These are phyloP conservation scores for Jatropha podagrica DNA, from an alignment of 441 rosid species.

Conservation along the genomic window DNA sequence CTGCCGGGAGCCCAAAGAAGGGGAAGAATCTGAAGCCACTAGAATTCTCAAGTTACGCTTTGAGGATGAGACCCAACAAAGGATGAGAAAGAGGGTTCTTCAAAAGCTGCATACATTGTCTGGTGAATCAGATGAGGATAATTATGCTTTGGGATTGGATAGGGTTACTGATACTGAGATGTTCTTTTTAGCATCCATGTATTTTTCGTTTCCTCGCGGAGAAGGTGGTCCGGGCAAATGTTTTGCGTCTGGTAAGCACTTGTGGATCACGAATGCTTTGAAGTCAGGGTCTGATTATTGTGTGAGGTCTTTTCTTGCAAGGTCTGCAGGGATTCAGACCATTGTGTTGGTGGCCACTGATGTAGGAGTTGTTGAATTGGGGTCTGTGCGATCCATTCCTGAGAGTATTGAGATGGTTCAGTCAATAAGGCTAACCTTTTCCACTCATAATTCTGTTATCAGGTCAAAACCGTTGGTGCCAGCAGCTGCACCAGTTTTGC, in stretches of 20 bases:
- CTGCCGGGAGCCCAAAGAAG: constrained; percentile 78
- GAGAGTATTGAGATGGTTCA: constrained; percentile 61
- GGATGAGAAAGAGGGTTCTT: constrained; percentile 79
- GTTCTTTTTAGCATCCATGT: constrained; percentile 95
- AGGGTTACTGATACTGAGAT: constrained; percentile 92
- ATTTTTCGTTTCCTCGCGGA: constrained; percentile 81
- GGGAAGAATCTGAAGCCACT: constrained; percentile 60
- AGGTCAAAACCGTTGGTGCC: constrained; percentile 36
- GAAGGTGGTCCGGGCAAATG: constrained; percentile 92
- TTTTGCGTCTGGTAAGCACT: constrained; percentile 67
- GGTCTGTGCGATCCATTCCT: constrained; percentile 73
- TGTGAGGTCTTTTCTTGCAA: constrained; percentile 79
- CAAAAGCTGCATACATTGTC: constrained; percentile 75
- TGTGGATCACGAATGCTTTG: constrained; percentile 63
- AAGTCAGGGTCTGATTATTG: constrained; percentile 61
- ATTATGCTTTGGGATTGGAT: constrained; percentile 76
- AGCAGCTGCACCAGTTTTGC: constrained; percentile 21
- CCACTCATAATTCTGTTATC: constrained; percentile 33
- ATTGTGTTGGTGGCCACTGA: constrained; percentile 83
- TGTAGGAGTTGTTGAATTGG: constrained; percentile 85
- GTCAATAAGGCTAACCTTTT: constrained; percentile 52
- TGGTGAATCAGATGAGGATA: constrained; percentile 89
- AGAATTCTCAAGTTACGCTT: constrained; percentile 40
- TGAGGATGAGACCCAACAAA: constrained; percentile 69
- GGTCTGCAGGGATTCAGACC: constrained; percentile 73